Evolutionary conservation across 495 filamentous ascomycete genomes (phyloP).

Genomic region (Xeromyces bisporus): DNA sequence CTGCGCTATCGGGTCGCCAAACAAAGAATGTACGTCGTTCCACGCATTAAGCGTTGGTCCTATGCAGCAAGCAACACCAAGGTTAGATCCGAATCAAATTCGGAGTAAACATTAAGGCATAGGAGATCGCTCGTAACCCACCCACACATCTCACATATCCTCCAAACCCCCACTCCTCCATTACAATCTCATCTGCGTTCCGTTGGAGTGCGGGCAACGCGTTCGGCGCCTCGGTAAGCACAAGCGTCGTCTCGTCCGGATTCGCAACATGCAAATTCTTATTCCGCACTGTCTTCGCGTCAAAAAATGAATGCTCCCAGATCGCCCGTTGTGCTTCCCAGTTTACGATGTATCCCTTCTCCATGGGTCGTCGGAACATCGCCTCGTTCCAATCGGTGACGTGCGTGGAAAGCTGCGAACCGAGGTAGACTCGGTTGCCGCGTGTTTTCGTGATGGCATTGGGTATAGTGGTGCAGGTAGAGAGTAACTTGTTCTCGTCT

Average conservation of each 20-base stretch:
- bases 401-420: constrained; percentile 51
- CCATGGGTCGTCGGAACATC: constrained; percentile 72
- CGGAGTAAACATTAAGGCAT: no score
- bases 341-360: constrained; percentile 90
- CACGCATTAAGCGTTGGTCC: constrained; percentile 68
- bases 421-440: constrained; percentile 60
- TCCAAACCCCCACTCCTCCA: constrained; percentile 94
- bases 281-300: constrained; percentile 42
- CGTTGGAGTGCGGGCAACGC: constrained; percentile 60
- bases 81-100: no score
- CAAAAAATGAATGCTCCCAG: constrained; percentile 83
- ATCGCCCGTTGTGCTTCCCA: constrained; percentile 95
- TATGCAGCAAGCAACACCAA: constrained; percentile 14
- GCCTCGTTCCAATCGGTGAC: constrained; percentile 85
- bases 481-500: constrained; percentile 23
- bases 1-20: constrained; percentile 27
- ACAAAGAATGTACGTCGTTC: constrained; percentile 54
- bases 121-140: constrained; percentile 8
- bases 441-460: constrained; percentile 80
- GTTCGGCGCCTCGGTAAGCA: constrained; percentile 88
- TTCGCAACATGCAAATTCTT: constrained; percentile 19
- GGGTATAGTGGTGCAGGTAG: constrained; percentile 50
- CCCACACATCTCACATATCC: constrained; percentile 59
- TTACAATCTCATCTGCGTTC: constrained; percentile 90
- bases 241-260: constrained; percentile 60